Base-by-base conservation (phyloP, 371 early-diverging fungal genomes). In the Conidiobolus incongruus region DNA sequence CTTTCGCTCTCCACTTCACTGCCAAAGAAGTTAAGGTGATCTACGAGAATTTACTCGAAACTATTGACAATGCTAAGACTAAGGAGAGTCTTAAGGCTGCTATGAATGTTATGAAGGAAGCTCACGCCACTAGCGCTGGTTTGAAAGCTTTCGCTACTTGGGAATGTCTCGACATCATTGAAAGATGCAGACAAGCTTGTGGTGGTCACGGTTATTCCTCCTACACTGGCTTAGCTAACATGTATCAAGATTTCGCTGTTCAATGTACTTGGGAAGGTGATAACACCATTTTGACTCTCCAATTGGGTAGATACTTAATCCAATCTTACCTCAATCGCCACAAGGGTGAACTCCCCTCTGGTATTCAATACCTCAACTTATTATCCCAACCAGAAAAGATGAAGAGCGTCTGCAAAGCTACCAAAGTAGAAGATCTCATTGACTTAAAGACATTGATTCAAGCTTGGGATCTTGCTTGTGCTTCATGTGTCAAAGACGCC, bases 181-280 rank as follows among this genome's bases (percentile, higher is more conserved):
- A 91, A 45, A 75, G 75, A 12, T 76, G 77, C 48, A 64, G 85
- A 19, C 68, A 79, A 17, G 72, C 80, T 19, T 79, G 81, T 46
- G 91, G 91, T 49, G 91, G 91, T 12, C 85, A 87, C 44, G 89
- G 87, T 2, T 91, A 74, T 52, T 72, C 77, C 21, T 51, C 68
- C 35, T 77, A 75, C 58, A 76, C 76, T n/a, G 85, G 86, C 0
- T 58, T 89, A 15, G 68, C 75, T 13, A 61, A 70, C 34, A 67
- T 79, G 48, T 72, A 73, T 44, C 73, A 66, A 54, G 72, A 78
- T 43, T 63, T 68, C 47, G 61, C 55, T 12, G 78, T 84, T 2
- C 75, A 76, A 46, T 75, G 68, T 23, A 81, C 80, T 28, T 78
- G 78, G 78, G 85, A 84, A 53, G 85, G 85, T 23, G 85, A 84